These are phyloP conservation scores for Wallacemonas sp. DNA, from an alignment of 208 protist species.

Conservation along the genomic window DNA sequence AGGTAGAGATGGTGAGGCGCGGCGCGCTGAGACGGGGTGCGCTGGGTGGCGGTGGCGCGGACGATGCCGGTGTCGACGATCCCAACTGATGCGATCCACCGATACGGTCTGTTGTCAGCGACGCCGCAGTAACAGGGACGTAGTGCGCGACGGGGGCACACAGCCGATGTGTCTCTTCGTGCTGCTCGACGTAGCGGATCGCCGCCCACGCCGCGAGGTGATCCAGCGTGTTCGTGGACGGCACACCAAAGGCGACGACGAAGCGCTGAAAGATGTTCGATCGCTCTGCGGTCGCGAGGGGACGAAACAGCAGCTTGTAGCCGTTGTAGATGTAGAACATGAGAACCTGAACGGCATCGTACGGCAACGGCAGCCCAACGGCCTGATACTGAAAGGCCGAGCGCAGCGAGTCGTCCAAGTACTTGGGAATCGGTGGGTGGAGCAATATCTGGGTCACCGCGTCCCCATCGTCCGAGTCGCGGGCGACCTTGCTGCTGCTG, in stretches of 20 bases:
- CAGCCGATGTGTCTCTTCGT: slow-evolving; percentile 17
- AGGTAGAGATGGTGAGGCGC: not conserved
- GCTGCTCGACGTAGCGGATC: slow-evolving; percentile 37
- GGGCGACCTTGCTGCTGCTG: not conserved
- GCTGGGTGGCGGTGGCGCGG: too few species aligned
- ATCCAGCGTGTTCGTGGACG: slow-evolving; percentile 28
- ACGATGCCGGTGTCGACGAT: too few species aligned
- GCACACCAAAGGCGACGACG: slow-evolving; percentile 40
- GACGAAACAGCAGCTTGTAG: slow-evolving; percentile 37
- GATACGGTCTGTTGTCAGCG: too few species aligned
- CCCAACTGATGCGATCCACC: too few species aligned
- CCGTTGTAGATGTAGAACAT: slow-evolving; percentile 38
- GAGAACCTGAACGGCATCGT: slow-evolving; percentile 35
- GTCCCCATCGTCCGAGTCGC: slow-evolving; percentile 16
- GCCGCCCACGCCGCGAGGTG: slow-evolving; percentile 39
- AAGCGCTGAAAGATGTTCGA: slow-evolving; percentile 40
- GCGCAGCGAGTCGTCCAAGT: slow-evolving; percentile 31
- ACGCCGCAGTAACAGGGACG: too few species aligned
- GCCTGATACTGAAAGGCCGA: slow-evolving; percentile 34
- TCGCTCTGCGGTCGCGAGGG: slow-evolving; percentile 33
- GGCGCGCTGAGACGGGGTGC: not conserved
- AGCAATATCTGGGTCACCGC: slow-evolving; percentile 29
- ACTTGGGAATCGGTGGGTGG: slow-evolving; percentile 28
- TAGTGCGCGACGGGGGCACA: not conserved
- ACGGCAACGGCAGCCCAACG: slow-evolving; percentile 25